Evolutionary conservation across 106 monocot species (phyloP), one percentile per base, ranked within the genome.

Genomic region (Cymbidium sinense): DNA sequence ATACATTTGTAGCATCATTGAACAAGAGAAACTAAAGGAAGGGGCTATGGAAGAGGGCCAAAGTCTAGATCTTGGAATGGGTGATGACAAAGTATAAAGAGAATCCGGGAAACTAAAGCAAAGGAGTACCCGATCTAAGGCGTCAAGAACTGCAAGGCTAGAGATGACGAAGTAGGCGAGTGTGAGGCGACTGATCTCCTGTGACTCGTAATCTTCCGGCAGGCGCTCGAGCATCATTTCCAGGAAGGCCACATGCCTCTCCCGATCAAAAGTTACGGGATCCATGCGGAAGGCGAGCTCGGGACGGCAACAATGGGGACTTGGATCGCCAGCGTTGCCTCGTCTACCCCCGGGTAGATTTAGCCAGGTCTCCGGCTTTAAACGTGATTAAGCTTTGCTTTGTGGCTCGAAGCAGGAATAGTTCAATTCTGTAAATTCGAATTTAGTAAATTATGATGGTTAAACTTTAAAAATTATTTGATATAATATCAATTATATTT

Each of bases 141-240:
- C 89, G 36, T 85, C 89, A 64, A 99, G 92, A 75, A 99, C 67
- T 64, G 83, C 77, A 65, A 99, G 99, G 75, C 85, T 85, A 80
- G 92, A 90, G 82, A 99, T 76, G 75, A 88, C 86, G 94, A 95
- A 99, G 90, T 99, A 95, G 80, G 95, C 99, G 86, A 99, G 90
- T 73, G 99, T 99, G 78, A 99, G 81, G 74, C 76, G 88, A 79
- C 95, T 99, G 90, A 99, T 88, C 87, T 99, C 99, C 85, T 99
- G 90, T 31, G 81, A 34, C 84, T 95, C 87, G 87, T 95, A 99
- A 6, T 85, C 86, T 37, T 39, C 29, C 51, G 99, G 92, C 17
- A 99, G 81, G 51, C 74, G 44, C 25, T 85, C 81, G 27, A 82
- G 73, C 89, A 93, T 89, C 86, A 86, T 84, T 76, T 87, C 76